Evolutionary conservation across 192 early-diverging fungal genomes (phyloP), one percentile per base, ranked within the genome.

Genomic region (Podila clonocystis): DNA sequence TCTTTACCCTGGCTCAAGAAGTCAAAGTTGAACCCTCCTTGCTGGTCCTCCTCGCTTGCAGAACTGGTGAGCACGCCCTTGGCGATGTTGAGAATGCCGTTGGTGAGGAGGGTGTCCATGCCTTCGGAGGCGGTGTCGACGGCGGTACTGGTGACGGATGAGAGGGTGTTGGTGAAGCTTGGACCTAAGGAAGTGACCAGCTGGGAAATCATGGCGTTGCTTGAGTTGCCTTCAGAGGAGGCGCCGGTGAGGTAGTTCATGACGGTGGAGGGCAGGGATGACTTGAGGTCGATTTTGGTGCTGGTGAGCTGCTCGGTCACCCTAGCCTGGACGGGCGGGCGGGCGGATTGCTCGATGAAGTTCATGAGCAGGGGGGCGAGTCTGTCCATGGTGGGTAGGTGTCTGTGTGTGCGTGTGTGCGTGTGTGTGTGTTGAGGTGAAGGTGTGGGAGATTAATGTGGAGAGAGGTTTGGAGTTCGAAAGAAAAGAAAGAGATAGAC

Each of bases 71-170:
- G 63, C 4, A 78, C 75, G n/a, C 34, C 36, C 38, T 78, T 78
- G 6, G 75, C 75, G 67, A 71, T 78, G 59, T 71, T 71, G 31
- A 78, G 58, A 59, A 78, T 59, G 9, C 75, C 75, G 30, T 78
- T 67, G 30, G 75, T 71, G 31, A 78, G 57, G 36, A 78, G 65
- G 4, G 64, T 57, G 26, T 78, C 75, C 75, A 78, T 78, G 24
- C 75, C 75, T 13, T 78, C 75, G 22, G 68, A 70, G 28, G 75
- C 63, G 26, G 75, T 78, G 12, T 78, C 75, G 50, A 78, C 68
- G 38, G 75, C 67, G 1, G 59, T 0, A 15, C 52, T 45, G 6
- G 75, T 78, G 50, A 78, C 65, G 20, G 68, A 71, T 5, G 63
- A 50, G 36, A 78, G 62, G 6, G 26, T 20, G 5, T 50, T 67